Evolutionary conservation across 169 alveolate species (phyloP).

Genomic region (Plasmodium berghei): DNA sequence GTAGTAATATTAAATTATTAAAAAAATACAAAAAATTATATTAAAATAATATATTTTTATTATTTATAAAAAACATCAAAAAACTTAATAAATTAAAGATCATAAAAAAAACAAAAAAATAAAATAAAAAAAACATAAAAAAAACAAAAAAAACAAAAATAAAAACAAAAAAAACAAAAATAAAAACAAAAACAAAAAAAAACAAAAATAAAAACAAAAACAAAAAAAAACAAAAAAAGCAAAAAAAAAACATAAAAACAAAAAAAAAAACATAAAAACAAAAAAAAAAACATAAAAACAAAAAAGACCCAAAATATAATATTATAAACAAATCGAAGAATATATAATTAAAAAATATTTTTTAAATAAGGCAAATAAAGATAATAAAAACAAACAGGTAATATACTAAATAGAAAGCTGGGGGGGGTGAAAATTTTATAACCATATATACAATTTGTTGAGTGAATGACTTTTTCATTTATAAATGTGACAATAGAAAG

Average conservation of each 20-base stretch:
- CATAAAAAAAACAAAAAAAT: constrained; percentile 4
- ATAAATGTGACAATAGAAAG: too few relatives aligned
- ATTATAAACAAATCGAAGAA: neutral
- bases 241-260: constrained; percentile 17
- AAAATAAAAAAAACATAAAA: constrained; percentile 5
- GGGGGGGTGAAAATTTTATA: too few relatives aligned
- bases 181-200: constrained; percentile 23
- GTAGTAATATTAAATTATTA: neutral
- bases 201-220: constrained; percentile 15
- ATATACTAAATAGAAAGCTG: too few relatives aligned
- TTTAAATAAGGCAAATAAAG: neutral
- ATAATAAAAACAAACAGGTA: too few relatives aligned
- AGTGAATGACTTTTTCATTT: too few relatives aligned
- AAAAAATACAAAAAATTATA: neutral
- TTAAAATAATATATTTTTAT: neutral
- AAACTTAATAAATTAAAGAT: constrained; percentile 6
- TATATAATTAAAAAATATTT: neutral
- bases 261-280: constrained; percentile 6
- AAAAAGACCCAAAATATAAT: neutral
- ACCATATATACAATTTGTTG: too few relatives aligned
- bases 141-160: constrained; percentile 11
- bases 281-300: constrained; percentile 9
- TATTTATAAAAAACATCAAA: neutral
- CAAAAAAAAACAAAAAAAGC: constrained; percentile 9
- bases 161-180: constrained; percentile 10